Evolutionary conservation across 805 yeast genomes (phyloP), one percentile per base, ranked within the genome.

Genomic region (Cyberlindnera maritima): DNA sequence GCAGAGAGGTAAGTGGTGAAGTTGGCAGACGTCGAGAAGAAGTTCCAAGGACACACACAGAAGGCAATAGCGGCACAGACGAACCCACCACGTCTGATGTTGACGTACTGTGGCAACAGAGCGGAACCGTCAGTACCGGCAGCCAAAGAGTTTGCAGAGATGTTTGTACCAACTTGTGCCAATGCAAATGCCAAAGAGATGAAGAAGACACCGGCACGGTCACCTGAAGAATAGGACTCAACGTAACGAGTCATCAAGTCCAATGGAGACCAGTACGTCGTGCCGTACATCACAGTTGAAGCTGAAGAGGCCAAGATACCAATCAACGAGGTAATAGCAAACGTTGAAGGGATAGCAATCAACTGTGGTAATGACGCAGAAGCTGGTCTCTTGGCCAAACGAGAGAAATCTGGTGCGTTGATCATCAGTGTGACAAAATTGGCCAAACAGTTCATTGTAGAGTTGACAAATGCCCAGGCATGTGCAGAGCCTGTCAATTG

Each of bases 221-320:
- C 79, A 29, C 91, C 85, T 2, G 75, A 48, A 5, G 79, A 62
- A 54, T 68, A 71, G 46, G 72, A 62, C 44, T 79, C 79, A 55
- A 89, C 75, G 59, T 85, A 88, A 43, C 77, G 69, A 13, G 75
- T 75, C 55, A 89, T 70, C 25, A 60, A 37, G 17, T 86, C 95
- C 47, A 89, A 69, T 11, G 97, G 97, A 44, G 85, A 79, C 97
- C 97, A 89, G 61, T 77, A 77, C 32, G 89, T 77, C 54, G 76
- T 80, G 26, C 85, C 87, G 61, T 81, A 88, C 58, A 88, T 62
- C 9, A 75, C 65, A 26, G 81, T 73, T 3, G 94, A 83, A 1
- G 96, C 87, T 8, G 96, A 83, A 25, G 95, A 82, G 20, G 89
- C 90, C 52, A 89, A 70, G 48, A 89, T 84, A 65, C 97, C 96